A percentile compares a stretch with the other conserved stretches of the same genome.
Evolutionary conservation across 176 grass and related monocot species (phyloP).

Genomic region (Oryza rufipogon): DNA sequence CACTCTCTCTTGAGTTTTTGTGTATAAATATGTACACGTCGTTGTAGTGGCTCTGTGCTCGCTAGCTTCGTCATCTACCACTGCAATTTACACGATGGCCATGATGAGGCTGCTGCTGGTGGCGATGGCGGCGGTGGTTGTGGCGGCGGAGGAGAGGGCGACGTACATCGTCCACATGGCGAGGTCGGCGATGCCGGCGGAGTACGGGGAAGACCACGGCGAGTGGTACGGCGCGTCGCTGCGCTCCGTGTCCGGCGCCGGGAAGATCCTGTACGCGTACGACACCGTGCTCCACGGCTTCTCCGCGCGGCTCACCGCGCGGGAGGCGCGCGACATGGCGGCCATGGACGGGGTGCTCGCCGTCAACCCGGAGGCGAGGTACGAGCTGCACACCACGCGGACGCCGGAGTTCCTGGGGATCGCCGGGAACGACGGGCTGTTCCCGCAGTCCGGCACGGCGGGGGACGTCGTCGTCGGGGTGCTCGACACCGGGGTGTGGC

Average conservation of each 20-base stretch:
- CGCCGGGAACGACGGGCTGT: conserved; percentile 41
- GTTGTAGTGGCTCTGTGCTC: conserved; percentile 8
- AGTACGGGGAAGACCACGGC: conserved; percentile 56
- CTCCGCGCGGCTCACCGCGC: conserved; percentile 65
- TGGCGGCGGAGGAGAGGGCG: background rate
- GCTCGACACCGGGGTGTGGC: conserved; percentile 85
- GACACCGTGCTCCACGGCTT: conserved; percentile 82
- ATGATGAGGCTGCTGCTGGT: background rate
- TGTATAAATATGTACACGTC: conserved; percentile 20
- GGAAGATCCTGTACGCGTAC: conserved; percentile 80
- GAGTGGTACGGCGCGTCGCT: conserved; percentile 92
- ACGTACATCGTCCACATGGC: conserved; percentile 98
- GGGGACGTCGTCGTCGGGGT: conserved; percentile 82
- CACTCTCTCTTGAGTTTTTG: too few species aligned
- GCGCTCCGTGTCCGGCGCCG: conserved; percentile 52
- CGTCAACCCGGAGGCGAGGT: conserved; percentile 69
- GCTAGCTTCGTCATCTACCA: conserved; percentile 18
- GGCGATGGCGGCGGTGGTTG: background rate
- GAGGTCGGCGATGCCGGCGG: conserved; percentile 70
- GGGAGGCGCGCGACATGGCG: conserved; percentile 56
- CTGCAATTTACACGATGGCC: background rate
- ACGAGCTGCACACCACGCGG: conserved; percentile 87
- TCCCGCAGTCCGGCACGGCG: conserved; percentile 56
- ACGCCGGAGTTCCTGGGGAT: conserved; percentile 91
- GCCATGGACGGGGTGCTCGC: conserved; percentile 49